Evolutionary conservation across 179 eudicot species (phyloP), one percentile per base, ranked within the genome.

Genomic region (Silene vulgaris): DNA sequence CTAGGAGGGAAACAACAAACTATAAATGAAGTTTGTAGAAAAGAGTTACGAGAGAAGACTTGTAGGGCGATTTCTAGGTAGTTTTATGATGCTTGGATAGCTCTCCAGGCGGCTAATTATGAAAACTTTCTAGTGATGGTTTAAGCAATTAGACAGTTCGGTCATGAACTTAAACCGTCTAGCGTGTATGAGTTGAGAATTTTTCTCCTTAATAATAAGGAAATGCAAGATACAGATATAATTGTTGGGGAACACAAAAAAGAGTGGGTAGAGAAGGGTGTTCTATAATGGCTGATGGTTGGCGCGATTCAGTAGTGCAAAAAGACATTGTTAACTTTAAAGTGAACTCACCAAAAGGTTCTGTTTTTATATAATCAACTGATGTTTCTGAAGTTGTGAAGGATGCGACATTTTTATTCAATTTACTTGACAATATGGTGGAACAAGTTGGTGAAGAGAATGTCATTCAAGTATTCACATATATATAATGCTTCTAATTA

Each of bases 241-340:
- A 8, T 7, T 9, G 4, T 72, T 69, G 32, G 65, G 12, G 73
- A 70, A 20, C 84, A 78, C 20, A 78, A 29, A n/a, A 70, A 74
- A 56, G 77, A 78, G 21, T 75, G 82, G 82, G 37, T 28, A 19
- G 45, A 50, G 32, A 63, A 4, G 82, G 79, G 9, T 78, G 76
- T 11, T 65, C 82, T 6, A 48, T 78, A 59, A 76, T 80, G 64
- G 72, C 52, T n/a, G 77, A 76, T 76, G 77, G 83, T 3, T 80
- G 83, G 79, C 69, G 69, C 1, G 70, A 65, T 16, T 29, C 9
- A 0, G 20, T 65, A 6, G 48, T 13, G 0, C 70, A 29, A 65
- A 67, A 67, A 3, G 52, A 19, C 45, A 67, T 67, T 67, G 3
- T 67, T 67, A 67, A 67, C 23, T 67, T 37, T n/a, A 52, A 35